These are phyloP conservation scores for Pterula multifida DNA, from an alignment of 1,284 basidiomycete genomes.

Conservation along the genomic window DNA sequence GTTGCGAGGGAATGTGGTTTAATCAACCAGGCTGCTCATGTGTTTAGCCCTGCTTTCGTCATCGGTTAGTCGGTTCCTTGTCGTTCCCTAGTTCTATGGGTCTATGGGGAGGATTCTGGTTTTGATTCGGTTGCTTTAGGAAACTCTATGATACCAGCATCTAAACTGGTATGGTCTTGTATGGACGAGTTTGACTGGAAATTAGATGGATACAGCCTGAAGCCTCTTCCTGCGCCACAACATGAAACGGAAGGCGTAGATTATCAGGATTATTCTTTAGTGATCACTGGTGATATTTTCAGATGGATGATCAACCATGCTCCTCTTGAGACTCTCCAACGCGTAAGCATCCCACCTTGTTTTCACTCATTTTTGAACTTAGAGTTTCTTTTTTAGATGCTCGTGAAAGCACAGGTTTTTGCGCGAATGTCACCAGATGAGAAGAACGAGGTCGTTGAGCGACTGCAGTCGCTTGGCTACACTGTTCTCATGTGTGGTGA, in stretches of 20 bases:
- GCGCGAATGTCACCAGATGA: slow-evolving; percentile 99
- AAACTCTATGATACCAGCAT: slow-evolving; percentile 43
- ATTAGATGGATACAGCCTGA: slow-evolving; percentile 82
- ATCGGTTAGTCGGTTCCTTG: slow-evolving; percentile 37
- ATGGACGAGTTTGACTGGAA: slow-evolving; percentile 85
- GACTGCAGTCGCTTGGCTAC: slow-evolving; percentile 87
- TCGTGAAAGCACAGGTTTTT: slow-evolving; percentile 96
- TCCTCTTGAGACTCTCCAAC: slow-evolving; percentile 84
- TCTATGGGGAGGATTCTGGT: slow-evolving; percentile 2
- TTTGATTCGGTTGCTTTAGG: slow-evolving; percentile 27
- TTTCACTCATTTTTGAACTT: neutral
- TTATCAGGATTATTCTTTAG: slow-evolving; percentile 86
- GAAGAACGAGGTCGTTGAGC: slow-evolving; percentile 97
- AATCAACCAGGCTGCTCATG: slow-evolving; percentile 80
- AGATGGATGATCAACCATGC: slow-evolving; percentile 98
- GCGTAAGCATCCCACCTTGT: slow-evolving; percentile 40
- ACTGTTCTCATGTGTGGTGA: slow-evolving; percentile 98
- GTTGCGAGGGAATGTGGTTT: slow-evolving; percentile 93
- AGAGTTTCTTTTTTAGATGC: slow-evolving; percentile 52
- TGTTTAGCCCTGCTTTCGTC: slow-evolving; percentile 82
- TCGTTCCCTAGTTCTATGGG: neutral
- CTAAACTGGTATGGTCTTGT: slow-evolving; percentile 82
- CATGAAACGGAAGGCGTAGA: slow-evolving; percentile 53
- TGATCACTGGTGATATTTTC: slow-evolving; percentile 95
- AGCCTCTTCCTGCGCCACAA: slow-evolving; percentile 50